A percentile compares a stretch with the other conserved stretches of the same genome.
phyloP scores from a whole-genome alignment of 306 rosid species.

The Cucurbita argyrosperma region DNA sequence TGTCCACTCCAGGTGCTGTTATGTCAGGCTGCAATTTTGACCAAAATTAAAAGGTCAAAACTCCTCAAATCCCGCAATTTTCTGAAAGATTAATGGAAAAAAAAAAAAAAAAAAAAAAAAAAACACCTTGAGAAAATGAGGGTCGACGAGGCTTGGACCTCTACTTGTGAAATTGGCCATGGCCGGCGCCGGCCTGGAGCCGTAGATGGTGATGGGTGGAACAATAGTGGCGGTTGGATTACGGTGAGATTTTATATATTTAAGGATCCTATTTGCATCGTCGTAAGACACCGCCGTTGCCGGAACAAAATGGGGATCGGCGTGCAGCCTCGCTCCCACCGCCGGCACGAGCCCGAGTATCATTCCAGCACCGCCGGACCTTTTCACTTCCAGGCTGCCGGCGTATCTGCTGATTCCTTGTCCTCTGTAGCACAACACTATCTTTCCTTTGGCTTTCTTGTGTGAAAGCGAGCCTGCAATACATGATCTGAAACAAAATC shows the following conservation, averaged over 20 bases:
- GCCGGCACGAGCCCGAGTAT: conserved; percentile 40
- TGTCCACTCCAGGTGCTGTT: conserved; percentile 84
- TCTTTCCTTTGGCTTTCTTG: conserved; percentile 48
- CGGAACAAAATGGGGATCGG: conserved; percentile 63
- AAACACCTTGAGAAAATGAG: conserved; percentile 57
- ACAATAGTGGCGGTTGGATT: conserved; percentile 45
- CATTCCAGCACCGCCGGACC: conserved; percentile 59
- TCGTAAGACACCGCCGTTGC: conserved; percentile 39
- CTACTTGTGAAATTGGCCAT: conserved; percentile 67
- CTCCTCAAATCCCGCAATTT: too few species aligned
- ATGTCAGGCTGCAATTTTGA: conserved; percentile 63
- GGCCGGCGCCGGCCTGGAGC: conserved; percentile 68
- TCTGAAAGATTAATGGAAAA: too few species aligned
- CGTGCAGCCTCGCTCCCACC: conserved; percentile 33
- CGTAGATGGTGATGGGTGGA: conserved; percentile 41
- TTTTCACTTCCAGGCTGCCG: conserved; percentile 51
- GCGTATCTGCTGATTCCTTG: conserved; percentile 34
- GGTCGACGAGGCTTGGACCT: conserved; percentile 79
- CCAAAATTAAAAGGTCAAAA: too few species aligned
- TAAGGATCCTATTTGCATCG: conserved; percentile 26
- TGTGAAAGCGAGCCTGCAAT: conserved; percentile 46
- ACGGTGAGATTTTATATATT: conserved; percentile 32
- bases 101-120: background rate
- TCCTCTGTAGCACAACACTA: conserved; percentile 74
- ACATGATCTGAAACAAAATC: conserved; percentile 42